Percentiles rank a stretch among this genome's conserved stretches.
Evolutionary conservation across 805 yeast species (phyloP).

Genomic region (Teunomyces aglyptinius): DNA sequence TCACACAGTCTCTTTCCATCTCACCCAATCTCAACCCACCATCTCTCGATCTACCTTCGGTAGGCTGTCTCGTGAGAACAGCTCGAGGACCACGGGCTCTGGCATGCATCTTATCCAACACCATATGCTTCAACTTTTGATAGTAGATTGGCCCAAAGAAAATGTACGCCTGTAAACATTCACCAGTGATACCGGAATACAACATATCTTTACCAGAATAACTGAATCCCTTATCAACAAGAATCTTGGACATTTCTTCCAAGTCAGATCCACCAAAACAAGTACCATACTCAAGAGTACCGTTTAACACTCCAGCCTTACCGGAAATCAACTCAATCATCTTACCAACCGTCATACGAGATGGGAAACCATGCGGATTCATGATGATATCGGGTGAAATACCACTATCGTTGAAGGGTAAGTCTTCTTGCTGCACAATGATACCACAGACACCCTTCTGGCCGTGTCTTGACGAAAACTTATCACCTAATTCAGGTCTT

Average conservation of each 20-base stretch:
- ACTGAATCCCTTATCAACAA: constrained; percentile 87
- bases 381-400: constrained; percentile 92
- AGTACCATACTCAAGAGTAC: constrained; percentile 91
- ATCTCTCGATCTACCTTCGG: constrained; percentile 98
- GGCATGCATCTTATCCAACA: constrained; percentile 98
- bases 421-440: constrained; percentile 93
- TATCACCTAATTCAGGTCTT: constrained; percentile 96
- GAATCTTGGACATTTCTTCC: constrained; percentile 88
- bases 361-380: constrained; percentile 99
- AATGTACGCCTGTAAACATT: constrained; percentile 93
- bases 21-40: constrained; percentile 99
- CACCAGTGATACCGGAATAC: constrained; percentile 96
- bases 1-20: constrained; percentile 99
- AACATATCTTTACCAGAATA: constrained; percentile 98
- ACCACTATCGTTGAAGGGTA: constrained; percentile 94
- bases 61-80: constrained; percentile 95
- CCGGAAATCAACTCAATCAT: constrained; percentile 96
- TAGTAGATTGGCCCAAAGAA: constrained; percentile 98
- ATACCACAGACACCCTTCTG: constrained; percentile 99
- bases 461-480: constrained; percentile 96
- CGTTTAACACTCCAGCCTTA: constrained; percentile 95
- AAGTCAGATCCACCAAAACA: constrained; percentile 98
- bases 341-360: constrained; percentile 99
- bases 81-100: constrained; percentile 99
- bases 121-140: constrained; percentile 98